Conservation (phyloP, 1,284 basidiomycete genomes). For the Rhodotorula sp. region DNA sequence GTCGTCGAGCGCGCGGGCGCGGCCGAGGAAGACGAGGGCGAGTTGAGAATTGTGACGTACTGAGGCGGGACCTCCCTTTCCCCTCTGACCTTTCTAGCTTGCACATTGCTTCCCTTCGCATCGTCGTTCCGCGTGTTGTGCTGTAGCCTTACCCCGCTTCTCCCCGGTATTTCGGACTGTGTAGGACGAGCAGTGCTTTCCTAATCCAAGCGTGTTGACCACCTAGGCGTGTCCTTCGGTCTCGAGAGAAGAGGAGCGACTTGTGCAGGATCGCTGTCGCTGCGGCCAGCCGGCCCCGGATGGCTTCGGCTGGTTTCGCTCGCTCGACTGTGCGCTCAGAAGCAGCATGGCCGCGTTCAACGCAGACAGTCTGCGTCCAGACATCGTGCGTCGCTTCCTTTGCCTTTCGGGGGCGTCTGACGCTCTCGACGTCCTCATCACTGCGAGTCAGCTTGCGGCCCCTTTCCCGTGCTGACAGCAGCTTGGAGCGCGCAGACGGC, state of each 20-base stretch:
- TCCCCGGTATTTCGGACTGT: too few species aligned
- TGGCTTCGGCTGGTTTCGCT: neutral
- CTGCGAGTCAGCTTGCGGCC: neutral
- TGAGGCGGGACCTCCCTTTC: conserved; percentile 2
- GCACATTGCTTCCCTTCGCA: neutral
- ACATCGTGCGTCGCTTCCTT: conserved; percentile 6
- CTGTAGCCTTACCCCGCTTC: conserved; percentile 1
- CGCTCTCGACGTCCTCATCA: neutral
- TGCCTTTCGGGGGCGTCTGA: neutral
- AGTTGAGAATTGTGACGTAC: conserved; percentile 30
- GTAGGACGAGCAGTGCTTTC: too few species aligned
- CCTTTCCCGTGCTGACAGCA: neutral
- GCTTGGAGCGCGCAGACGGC: neutral
- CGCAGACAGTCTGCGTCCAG: conserved; percentile 2
- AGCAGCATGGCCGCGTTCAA: conserved; percentile 9
- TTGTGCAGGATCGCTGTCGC: neutral
- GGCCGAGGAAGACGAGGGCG: conserved; percentile 24
- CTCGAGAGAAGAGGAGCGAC: neutral
- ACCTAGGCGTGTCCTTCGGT: too few species aligned
- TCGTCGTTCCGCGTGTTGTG: neutral
- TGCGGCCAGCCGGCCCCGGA: neutral
- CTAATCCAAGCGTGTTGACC: neutral
- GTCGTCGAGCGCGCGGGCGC: conserved; percentile 1
- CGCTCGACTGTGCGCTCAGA: too few species aligned
- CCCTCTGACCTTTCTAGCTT: neutral